Conservation (phyloP, 306 rosid species). For the Herpetospermum pedunculosum region DNA sequence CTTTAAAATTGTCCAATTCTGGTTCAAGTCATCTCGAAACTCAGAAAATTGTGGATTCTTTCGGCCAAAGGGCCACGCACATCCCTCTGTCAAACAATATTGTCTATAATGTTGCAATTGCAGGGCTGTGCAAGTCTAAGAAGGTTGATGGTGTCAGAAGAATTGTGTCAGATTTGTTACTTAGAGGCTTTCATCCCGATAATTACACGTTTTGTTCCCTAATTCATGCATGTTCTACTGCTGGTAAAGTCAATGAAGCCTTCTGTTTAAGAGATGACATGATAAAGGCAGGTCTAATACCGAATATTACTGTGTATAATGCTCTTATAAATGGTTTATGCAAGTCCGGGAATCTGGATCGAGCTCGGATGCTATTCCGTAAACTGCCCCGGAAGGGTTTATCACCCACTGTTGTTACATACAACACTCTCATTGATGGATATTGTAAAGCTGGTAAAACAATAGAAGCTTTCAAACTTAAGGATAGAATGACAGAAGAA, state of each 20-base stretch:
- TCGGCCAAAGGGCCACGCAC: slow-evolving; percentile 29
- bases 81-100: slow-evolving; percentile 36
- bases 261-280: slow-evolving; percentile 68
- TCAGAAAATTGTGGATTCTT: slow-evolving; percentile 43
- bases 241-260: slow-evolving; percentile 63
- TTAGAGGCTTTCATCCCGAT: slow-evolving; percentile 61
- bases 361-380: slow-evolving; percentile 56
- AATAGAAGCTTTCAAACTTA: slow-evolving; percentile 47
- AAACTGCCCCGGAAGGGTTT: slow-evolving; percentile 63
- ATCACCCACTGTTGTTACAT: slow-evolving; percentile 58
- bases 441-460: slow-evolving; percentile 46
- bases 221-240: slow-evolving; percentile 51
- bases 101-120: slow-evolving; percentile 54
- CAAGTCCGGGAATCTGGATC: slow-evolving; percentile 57
- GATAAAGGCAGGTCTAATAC: slow-evolving; percentile 49
- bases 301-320: slow-evolving; percentile 60
- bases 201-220: slow-evolving; percentile 64
- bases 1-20: slow-evolving; percentile 17
- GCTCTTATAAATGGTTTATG: slow-evolving; percentile 67
- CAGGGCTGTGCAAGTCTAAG: slow-evolving; percentile 68
- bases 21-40: slow-evolving; percentile 20
- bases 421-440: slow-evolving; percentile 54
- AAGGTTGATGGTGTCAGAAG: slow-evolving; percentile 51
- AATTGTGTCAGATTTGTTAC: slow-evolving; percentile 39
- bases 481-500: slow-evolving; percentile 49